Conservation (phyloP, 441 rosid genomes). For the Erodium moschatum region DNA sequence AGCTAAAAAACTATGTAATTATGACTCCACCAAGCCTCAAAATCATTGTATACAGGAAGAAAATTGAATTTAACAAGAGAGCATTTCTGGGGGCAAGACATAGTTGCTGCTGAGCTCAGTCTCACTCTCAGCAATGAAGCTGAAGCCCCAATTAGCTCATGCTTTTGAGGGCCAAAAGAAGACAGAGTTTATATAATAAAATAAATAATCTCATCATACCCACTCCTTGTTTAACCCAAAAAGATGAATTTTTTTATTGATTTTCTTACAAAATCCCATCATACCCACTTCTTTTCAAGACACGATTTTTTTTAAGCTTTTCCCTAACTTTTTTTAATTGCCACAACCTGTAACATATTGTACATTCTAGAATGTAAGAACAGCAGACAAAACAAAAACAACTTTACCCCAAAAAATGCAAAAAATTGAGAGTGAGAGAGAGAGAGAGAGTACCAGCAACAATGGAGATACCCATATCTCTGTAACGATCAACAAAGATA, state of each 20-base stretch:
- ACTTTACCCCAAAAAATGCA: neutral
- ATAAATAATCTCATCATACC: slow-evolving; percentile 4
- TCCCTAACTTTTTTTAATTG: neutral
- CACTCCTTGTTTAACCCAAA: neutral
- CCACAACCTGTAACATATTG: neutral
- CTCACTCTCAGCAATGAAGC: neutral
- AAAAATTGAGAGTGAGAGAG: slow-evolving; percentile 6
- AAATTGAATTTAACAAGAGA: neutral
- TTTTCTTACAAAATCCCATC: neutral
- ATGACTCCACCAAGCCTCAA: neutral
- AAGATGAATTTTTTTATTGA: neutral
- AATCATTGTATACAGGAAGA: neutral
- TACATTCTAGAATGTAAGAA: neutral
- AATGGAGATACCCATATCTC: slow-evolving; percentile 75
- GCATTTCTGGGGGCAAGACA: neutral
- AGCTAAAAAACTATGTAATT: neutral
- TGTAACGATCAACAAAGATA: slow-evolving; percentile 91
- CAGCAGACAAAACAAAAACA: slow-evolving; percentile 5
- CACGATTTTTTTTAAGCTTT: neutral
- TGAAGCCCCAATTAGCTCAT: neutral
- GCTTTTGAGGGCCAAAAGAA: slow-evolving; percentile 1
- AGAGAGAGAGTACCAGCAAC: slow-evolving; percentile 61
- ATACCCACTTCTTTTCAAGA: slow-evolving; percentile 5
- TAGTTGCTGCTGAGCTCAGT: too few relatives aligned
- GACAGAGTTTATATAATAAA: neutral